phyloP scores from a whole-genome alignment of 129 eudicot species.

The Glebionis coronaria region DNA sequence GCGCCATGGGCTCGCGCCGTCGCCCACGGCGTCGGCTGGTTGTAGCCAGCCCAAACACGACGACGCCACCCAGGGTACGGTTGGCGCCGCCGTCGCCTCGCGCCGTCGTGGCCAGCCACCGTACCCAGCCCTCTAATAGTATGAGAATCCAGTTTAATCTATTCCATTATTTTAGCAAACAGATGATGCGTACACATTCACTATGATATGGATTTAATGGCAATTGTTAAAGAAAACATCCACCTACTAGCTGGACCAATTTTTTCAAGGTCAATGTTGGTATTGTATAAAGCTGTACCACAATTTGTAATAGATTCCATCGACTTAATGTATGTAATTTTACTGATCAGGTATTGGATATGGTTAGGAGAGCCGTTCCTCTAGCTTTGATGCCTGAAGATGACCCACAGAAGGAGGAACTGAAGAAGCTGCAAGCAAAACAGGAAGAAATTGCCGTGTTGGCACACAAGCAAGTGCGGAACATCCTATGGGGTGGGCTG shows the following conservation, averaged over 20 bases:
- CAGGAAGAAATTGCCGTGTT: constrained; percentile 55
- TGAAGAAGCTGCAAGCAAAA: constrained; percentile 50
- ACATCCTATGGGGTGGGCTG: constrained; percentile 70
- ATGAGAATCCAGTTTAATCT: no score
- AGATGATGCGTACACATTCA: no score
- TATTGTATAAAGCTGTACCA: no score
- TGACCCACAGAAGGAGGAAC: constrained; percentile 57
- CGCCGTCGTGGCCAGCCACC: no score
- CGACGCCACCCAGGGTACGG: no score
- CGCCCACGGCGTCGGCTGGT: no score
- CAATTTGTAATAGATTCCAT: neutral
- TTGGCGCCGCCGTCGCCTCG: no score
- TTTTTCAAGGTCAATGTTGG: neutral
- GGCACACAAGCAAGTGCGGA: constrained; percentile 78
- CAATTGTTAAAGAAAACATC: neutral
- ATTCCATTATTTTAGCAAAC: no score
- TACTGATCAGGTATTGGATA: constrained; percentile 61
- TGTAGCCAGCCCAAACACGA: no score
- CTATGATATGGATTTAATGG: neutral
- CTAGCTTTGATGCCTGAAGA: constrained; percentile 59
- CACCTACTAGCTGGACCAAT: neutral
- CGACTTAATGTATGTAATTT: neutral
- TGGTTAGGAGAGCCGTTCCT: constrained; percentile 73
- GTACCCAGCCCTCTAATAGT: no score
- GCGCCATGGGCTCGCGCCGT: no score